These are phyloP conservation scores for Hypsizygus ulmarius DNA, from an alignment of 1,284 basidiomycete species.

Conservation along the genomic window DNA sequence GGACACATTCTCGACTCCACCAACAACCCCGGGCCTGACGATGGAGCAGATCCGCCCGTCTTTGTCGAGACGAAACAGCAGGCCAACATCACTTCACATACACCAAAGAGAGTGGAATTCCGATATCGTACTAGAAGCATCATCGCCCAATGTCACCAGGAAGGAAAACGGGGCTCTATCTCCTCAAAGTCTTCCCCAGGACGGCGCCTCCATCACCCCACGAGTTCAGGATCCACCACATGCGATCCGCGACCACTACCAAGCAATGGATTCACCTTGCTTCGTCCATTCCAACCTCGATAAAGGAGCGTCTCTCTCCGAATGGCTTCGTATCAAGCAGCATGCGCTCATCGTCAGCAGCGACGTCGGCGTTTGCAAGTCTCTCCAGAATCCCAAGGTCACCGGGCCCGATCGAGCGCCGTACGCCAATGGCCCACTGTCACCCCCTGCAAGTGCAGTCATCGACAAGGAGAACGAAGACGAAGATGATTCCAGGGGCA, in stretches of 20 bases:
- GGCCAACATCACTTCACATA: constrained; percentile 49
- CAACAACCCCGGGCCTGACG: constrained; percentile 45
- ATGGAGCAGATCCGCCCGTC: constrained; percentile 38
- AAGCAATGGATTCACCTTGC: constrained; percentile 68
- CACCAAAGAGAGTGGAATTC: constrained; percentile 44
- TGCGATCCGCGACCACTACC: constrained; percentile 31
- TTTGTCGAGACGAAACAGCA: constrained; percentile 46
- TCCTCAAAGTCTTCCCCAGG: constrained; percentile 17
- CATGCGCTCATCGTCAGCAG: constrained; percentile 32
- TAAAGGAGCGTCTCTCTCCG: constrained; percentile 67
- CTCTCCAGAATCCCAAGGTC: constrained; percentile 38
- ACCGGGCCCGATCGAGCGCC: neutral
- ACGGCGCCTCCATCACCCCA: constrained; percentile 23
- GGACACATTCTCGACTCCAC: constrained; percentile 63
- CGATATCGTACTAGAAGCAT: constrained; percentile 45
- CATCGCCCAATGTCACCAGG: constrained; percentile 35
- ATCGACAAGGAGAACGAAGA: constrained; percentile 38
- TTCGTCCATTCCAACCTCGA: constrained; percentile 86
- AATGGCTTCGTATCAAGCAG: constrained; percentile 61
- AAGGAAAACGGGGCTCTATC: constrained; percentile 25
- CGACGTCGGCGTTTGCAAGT: constrained; percentile 47
- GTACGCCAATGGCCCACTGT: constrained; percentile 14
- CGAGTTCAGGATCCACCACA: constrained; percentile 22
- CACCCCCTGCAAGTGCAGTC: constrained; percentile 12
- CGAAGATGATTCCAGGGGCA: constrained; percentile 68